Conservation (phyloP, 2,329 filamentous ascomycete species). For the Metarhizium guizhouense region DNA sequence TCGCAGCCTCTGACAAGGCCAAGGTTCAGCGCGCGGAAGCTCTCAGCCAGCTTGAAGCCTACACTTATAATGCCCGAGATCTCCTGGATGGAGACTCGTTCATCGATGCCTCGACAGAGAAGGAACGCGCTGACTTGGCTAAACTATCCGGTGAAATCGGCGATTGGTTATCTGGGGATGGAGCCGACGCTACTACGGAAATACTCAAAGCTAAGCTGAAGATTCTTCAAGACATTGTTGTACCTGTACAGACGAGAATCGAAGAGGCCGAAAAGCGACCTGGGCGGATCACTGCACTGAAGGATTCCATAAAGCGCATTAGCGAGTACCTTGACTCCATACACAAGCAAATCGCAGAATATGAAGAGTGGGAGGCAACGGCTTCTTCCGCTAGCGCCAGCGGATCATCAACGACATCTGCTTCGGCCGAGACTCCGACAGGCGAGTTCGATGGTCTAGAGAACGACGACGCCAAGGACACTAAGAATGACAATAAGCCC, state of each 20-base stretch:
- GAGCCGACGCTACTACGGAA: constrained; percentile 64
- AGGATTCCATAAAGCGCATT: constrained; percentile 63
- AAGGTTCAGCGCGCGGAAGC: constrained; percentile 74
- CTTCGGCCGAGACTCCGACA: constrained; percentile 38
- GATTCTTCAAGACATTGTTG: constrained; percentile 66
- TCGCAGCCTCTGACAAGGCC: constrained; percentile 75
- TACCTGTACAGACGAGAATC: constrained; percentile 67
- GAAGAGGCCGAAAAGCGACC: constrained; percentile 66
- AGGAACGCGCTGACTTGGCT: constrained; percentile 58
- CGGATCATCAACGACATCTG: constrained; percentile 36
- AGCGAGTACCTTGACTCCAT: constrained; percentile 62
- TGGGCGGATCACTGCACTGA: constrained; percentile 55
- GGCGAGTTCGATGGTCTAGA: constrained; percentile 68
- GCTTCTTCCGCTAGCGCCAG: constrained; percentile 27
- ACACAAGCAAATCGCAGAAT: constrained; percentile 59
- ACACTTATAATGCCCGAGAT: constrained; percentile 82
- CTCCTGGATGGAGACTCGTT: constrained; percentile 72
- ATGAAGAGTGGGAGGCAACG: constrained; percentile 52
- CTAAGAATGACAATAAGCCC: constrained; percentile 35
- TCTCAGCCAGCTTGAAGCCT: constrained; percentile 86
- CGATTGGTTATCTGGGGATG: constrained; percentile 88
- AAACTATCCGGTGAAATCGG: constrained; percentile 59
- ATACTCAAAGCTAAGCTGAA: constrained; percentile 70
- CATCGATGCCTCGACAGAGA: constrained; percentile 57
- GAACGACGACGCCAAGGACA: constrained; percentile 45